These are phyloP conservation scores for Entomophthora muscae DNA, from an alignment of 371 early-diverging fungal species.

Conservation along the genomic window DNA sequence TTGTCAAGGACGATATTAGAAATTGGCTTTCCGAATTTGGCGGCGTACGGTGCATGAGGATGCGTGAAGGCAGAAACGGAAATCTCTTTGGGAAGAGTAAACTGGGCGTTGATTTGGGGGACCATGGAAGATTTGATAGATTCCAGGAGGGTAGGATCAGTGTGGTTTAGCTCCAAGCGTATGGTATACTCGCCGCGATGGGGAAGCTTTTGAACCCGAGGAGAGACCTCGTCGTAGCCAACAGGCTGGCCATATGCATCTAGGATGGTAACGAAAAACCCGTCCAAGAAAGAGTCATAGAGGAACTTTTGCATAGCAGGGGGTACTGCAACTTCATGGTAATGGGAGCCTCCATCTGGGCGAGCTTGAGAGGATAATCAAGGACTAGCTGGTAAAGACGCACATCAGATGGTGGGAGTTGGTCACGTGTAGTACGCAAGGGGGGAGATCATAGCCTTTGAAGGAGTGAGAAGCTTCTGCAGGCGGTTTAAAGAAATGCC, in stretches of 20 bases:
- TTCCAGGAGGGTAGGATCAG: background rate
- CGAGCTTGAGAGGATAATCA: background rate
- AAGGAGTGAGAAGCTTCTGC: background rate
- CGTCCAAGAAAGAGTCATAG: constrained; percentile 1
- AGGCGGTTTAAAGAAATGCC: background rate
- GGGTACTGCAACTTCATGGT: background rate
- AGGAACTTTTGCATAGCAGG: background rate
- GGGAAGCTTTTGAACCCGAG: background rate
- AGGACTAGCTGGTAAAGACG: background rate
- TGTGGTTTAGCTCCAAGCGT: background rate
- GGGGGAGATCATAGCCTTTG: background rate
- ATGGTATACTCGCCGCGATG: background rate
- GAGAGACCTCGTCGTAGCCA: constrained; percentile 5
- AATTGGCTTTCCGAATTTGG: background rate
- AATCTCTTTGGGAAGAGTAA: background rate
- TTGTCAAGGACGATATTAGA: background rate
- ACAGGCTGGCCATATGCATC: constrained; percentile 1
- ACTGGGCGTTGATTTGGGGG: background rate
- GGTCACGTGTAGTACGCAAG: background rate
- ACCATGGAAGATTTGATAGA: background rate
- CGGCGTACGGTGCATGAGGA: background rate
- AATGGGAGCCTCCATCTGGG: background rate
- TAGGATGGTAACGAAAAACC: constrained; percentile 2
- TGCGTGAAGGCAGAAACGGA: background rate
- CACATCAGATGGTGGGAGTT: background rate